Conservation (phyloP, 352 stramenopile genomes). For the Albugo candida region DNA sequence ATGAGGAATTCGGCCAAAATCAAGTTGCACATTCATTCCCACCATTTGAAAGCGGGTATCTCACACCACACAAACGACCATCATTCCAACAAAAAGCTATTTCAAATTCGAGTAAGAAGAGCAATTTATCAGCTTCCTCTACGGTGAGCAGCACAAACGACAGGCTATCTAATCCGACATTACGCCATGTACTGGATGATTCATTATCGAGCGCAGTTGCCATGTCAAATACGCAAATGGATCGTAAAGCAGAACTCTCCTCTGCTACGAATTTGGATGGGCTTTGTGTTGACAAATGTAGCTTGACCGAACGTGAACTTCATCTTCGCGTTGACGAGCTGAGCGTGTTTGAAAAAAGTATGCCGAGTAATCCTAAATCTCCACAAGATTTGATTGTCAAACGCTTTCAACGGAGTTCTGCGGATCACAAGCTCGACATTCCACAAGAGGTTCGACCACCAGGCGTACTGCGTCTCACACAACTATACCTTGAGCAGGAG, state of each 20-base stretch:
- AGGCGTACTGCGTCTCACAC: constrained; percentile 51
- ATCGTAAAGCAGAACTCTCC: constrained; percentile 1
- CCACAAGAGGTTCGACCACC: constrained; percentile 56
- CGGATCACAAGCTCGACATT: constrained; percentile 74
- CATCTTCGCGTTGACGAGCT: constrained; percentile 74
- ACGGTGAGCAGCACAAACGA: no score
- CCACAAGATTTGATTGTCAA: constrained; percentile 70
- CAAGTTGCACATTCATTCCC: no score
- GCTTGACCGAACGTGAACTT: constrained; percentile 48
- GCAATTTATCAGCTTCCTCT: no score
- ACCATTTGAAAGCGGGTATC: no score
- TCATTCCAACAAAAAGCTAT: no score
- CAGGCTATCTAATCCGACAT: no score
- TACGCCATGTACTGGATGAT: no score
- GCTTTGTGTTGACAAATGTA: constrained; percentile 73
- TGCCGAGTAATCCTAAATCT: constrained; percentile 25
- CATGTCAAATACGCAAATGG: no score
- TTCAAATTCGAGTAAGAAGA: no score
- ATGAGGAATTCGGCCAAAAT: no score
- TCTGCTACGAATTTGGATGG: constrained; percentile 32
- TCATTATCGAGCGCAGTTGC: no score
- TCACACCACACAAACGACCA: no score
- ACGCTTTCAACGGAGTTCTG: constrained; percentile 70
- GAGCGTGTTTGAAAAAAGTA: constrained; percentile 73
- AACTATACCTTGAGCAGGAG: constrained; percentile 67